Base-by-base conservation (phyloP, 768 basidiomycete genomes). In the Lactifluus subvellereus region DNA sequence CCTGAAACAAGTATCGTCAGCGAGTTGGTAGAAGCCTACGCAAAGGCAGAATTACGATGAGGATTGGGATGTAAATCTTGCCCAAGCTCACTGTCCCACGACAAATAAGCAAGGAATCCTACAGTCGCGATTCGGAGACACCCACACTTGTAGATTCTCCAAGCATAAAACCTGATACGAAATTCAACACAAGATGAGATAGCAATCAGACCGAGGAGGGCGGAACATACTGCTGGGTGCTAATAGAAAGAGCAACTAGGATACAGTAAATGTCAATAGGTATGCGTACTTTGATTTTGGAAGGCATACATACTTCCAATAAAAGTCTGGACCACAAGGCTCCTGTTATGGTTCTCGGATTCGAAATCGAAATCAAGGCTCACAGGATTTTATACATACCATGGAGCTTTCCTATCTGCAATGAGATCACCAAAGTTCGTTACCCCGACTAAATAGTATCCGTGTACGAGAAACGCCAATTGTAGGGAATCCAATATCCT, bases 81-180 rank as follows among this genome's bases (percentile, higher is more conserved):
- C 40, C n/a, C 59, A 52, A 45, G 51, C 51, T 60, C 50, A 60
- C 59, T 60, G 32, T 60, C 18, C 10, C 57, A 16, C 22, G 51
- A 50, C 18, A 45, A 11, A 38, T 60, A 20, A 14, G 27, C 8
- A 45, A 13, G 30, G 16, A 20, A 33, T 22, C 7, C 18, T 14
- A 14, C 11, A 10, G 11, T 43, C 18, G 32, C 16, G 9, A 32
- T 22, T 16, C 16, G 10, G 22, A 35, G 27, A 27, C 7, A 16
- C 51, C 4, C 37, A 60, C 59, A 27, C 2, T 27, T 8, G 30
- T 60, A 60, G 22, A 60, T 60, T 45, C 59, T 60, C 59, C 50
- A 60, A 32, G 59, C 59, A 13, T 60, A 60, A 35, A 60, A 60
- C 40, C 59, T 60, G 42, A 13, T 11, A 43, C 5, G 38, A 42